phyloP scores from a whole-genome alignment of 2,329 filamentous ascomycete species.

The Truncatella angustata region DNA sequence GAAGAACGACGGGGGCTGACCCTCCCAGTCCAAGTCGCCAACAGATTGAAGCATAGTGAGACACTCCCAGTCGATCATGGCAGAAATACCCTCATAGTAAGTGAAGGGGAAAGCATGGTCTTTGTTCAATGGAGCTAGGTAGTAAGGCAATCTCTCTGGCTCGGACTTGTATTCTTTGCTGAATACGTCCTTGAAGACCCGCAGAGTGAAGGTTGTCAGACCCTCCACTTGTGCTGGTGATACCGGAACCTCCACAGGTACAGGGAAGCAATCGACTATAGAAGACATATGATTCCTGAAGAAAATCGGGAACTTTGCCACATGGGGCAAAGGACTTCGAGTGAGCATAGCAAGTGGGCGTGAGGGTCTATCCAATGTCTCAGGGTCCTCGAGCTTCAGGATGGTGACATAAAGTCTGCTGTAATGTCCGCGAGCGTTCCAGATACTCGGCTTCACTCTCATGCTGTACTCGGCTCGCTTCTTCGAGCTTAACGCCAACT shows the following conservation, averaged over 20 bases:
- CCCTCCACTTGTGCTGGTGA: conserved; percentile 43
- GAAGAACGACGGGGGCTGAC: conserved; percentile 48
- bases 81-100: conserved; percentile 14
- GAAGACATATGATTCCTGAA: conserved; percentile 64
- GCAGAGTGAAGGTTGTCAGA: conserved; percentile 72
- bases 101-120: conserved; percentile 29
- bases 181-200: conserved; percentile 80
- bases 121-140: conserved; percentile 61
- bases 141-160: conserved; percentile 72
- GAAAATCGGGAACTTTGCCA: conserved; percentile 71
- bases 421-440: conserved; percentile 54
- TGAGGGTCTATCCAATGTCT: conserved; percentile 56
- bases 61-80: conserved; percentile 62
- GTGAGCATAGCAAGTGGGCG: conserved; percentile 71
- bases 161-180: conserved; percentile 77
- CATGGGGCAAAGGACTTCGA: conserved; percentile 57
- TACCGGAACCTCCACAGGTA: conserved; percentile 43
- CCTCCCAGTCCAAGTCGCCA: conserved; percentile 37
- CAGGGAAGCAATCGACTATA: conserved; percentile 47
- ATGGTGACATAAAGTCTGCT: conserved; percentile 58
- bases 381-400: conserved; percentile 56
- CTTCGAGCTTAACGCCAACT: conserved; percentile 76
- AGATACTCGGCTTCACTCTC: conserved; percentile 74
- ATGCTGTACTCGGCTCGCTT: conserved; percentile 73
- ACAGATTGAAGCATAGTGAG: conserved; percentile 38